Conservation (phyloP, 1,284 basidiomycete genomes). For the Ceratobasidium sp. region DNA sequence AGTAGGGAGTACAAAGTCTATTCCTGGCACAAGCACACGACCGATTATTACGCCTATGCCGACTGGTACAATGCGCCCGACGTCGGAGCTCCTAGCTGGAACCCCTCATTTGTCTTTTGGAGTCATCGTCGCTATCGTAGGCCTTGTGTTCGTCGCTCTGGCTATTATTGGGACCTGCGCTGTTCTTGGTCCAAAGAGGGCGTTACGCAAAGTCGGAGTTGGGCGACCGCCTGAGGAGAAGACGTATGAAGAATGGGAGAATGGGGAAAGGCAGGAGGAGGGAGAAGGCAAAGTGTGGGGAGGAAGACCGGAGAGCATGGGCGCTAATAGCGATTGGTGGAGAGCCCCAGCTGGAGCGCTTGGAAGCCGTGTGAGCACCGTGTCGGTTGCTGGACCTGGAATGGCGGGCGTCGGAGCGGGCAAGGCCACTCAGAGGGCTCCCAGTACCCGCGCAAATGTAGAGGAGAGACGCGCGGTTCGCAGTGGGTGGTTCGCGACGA, state of each 20-base stretch:
- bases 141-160: neutral
- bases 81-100: neutral
- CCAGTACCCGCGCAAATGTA: neutral
- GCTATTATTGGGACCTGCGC: neutral
- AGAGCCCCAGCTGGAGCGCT: constrained; percentile 8
- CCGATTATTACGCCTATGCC: constrained; percentile 17
- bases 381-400: constrained; percentile 14
- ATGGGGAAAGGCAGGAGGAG: neutral
- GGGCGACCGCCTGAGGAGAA: neutral
- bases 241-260: neutral
- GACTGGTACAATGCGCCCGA: neutral
- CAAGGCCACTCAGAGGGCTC: neutral
- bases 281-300: neutral
- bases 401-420: constrained; percentile 37
- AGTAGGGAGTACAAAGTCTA: neutral
- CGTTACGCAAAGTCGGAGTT: neutral
- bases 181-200: constrained; percentile 10
- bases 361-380: neutral
- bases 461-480: constrained; percentile 24
- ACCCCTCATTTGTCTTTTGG: constrained; percentile 8
- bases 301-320: neutral
- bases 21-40: neutral
- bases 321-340: constrained; percentile 29
- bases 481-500: constrained; percentile 32
- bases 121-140: neutral